Percentiles rank a stretch among this genome's conserved stretches.
Conservation (phyloP, 345 rosid species). For the Mangifera indica region DNA sequence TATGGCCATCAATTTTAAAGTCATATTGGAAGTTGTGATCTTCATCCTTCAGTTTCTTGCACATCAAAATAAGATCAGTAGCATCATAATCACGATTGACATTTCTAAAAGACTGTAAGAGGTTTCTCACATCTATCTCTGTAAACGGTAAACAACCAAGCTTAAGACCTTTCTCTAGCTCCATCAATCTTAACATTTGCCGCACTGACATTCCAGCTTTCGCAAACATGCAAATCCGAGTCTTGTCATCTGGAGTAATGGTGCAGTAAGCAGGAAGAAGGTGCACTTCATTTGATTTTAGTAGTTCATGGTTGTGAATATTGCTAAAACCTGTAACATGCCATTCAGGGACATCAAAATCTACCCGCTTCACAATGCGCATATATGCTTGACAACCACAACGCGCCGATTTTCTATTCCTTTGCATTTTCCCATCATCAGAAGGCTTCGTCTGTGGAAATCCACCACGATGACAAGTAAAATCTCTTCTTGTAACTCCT, state of each 20-base stretch:
- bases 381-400: conserved; percentile 62
- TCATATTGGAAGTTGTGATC: conserved; percentile 49
- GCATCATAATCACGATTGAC: conserved; percentile 50
- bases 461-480: conserved; percentile 63
- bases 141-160: conserved; percentile 61
- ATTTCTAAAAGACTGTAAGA: conserved; percentile 53
- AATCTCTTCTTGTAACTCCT: conserved; percentile 64
- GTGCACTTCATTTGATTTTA: conserved; percentile 42
- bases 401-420: conserved; percentile 58
- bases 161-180: conserved; percentile 70
- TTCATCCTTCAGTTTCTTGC: conserved; percentile 55
- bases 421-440: conserved; percentile 55
- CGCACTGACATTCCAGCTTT: conserved; percentile 75
- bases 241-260: conserved; percentile 53
- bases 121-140: conserved; percentile 58
- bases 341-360: conserved; percentile 62
- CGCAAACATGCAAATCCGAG: conserved; percentile 57
- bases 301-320: conserved; percentile 54
- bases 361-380: conserved; percentile 55
- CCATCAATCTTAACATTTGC: conserved; percentile 66
- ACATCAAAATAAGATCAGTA: conserved; percentile 53
- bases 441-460: conserved; percentile 49
- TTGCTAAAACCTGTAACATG: conserved; percentile 58
- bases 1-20: conserved; percentile 48
- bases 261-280: conserved; percentile 49